phyloP scores from a whole-genome alignment of 2,329 filamentous ascomycete genomes.

The Alternaria arbusti region DNA sequence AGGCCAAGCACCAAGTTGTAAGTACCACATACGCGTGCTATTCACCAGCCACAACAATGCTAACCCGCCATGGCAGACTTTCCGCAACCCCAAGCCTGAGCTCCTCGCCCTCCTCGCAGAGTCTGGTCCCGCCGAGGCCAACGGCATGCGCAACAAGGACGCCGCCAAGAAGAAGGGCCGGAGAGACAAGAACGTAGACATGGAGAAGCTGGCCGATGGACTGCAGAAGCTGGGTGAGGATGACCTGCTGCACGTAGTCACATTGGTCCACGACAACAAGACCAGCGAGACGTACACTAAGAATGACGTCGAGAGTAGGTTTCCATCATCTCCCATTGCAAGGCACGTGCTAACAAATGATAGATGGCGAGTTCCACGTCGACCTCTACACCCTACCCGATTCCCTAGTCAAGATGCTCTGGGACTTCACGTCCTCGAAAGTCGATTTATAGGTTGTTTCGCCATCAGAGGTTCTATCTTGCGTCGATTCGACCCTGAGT shows the following conservation, averaged over 20 bases:
- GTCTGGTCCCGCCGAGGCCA: slow-evolving; percentile 75
- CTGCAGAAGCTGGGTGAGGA: slow-evolving; percentile 90
- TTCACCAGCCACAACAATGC: background rate
- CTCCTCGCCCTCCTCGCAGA: slow-evolving; percentile 80
- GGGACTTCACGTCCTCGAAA: slow-evolving; percentile 73
- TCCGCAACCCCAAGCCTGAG: slow-evolving; percentile 92
- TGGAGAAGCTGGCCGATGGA: slow-evolving; percentile 95
- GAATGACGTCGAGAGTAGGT: slow-evolving; percentile 93
- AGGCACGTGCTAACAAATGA: slow-evolving; percentile 25
- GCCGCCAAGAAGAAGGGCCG: slow-evolving; percentile 78
- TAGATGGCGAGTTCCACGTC: slow-evolving; percentile 96
- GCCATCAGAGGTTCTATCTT: background rate
- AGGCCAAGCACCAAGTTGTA: slow-evolving; percentile 77
- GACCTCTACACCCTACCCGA: slow-evolving; percentile 98
- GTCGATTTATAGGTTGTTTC: slow-evolving; percentile 36
- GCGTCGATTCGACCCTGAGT: background rate
- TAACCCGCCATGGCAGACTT: slow-evolving; percentile 58
- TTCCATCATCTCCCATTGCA: background rate
- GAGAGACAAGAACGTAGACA: slow-evolving; percentile 74
- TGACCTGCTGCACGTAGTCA: slow-evolving; percentile 90
- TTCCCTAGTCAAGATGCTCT: slow-evolving; percentile 86
- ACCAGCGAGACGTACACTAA: slow-evolving; percentile 92
- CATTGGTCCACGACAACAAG: slow-evolving; percentile 98
- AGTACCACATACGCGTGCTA: slow-evolving; percentile 36
- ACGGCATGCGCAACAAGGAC: slow-evolving; percentile 70